Evolutionary conservation across 495 filamentous ascomycete genomes (phyloP), one percentile per base, ranked within the genome.

Genomic region (Recurvomyces mirabilis): DNA sequence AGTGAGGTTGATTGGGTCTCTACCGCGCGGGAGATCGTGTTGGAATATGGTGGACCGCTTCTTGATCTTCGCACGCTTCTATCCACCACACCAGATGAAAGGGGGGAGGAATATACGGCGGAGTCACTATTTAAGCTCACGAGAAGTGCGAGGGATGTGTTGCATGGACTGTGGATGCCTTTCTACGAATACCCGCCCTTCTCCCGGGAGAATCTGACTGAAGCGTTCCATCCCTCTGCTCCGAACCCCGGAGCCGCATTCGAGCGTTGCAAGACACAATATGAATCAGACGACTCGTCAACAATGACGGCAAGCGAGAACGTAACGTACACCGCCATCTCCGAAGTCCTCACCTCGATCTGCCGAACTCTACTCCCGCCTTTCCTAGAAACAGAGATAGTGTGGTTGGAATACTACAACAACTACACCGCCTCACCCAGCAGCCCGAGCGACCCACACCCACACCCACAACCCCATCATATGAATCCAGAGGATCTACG

Each of bases 1-100:
- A 55, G 40, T 34, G 57, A 57, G 6, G 49, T 61, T 9, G 60
- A 67, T 35, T 67, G 64, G 56, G 18, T 47, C 19, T 33, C 34
- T 28, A 38, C 44, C 18, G 24, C 43, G 2, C 18, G 41, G n/a
- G 51, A 54, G 12, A 51, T 57, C 23, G 35, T 54, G 22, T 15
- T 10, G 14, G 15, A 11, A 3, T 38, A 45, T 20, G 18, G 39
- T 25, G 25, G 10, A 4, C 18, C 13, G 9, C 21, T 50, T 1
- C 19, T 29, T 21, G 18, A 50, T 15, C 26, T 40, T 14, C n/a
- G 9, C 4, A 20, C 9, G 10, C 5, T 5, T 10, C 34, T 46
- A 7, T 44, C 14, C 15, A 21, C 7, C 9, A 6, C 6, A 7
- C 4, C 22, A 26, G 15, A 38, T 20, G 28, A 17, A 18, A 15